These are phyloP conservation scores for Aureobasidium sp. DNA, from an alignment of 2,329 filamentous ascomycete genomes.

Conservation along the genomic window DNA sequence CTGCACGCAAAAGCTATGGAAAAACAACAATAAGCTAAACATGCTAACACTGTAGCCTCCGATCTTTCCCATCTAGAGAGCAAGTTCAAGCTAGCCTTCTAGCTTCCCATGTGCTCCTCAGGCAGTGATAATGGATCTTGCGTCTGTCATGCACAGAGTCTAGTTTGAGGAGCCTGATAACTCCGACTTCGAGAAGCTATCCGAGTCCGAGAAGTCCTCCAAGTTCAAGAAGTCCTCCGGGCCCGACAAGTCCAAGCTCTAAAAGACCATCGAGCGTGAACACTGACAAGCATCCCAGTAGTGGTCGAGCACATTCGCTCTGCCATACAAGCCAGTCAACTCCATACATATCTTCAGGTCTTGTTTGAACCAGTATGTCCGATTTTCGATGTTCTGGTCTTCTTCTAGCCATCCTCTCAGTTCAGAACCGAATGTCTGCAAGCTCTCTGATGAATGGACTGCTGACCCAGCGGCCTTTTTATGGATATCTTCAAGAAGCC, in stretches of 20 bases:
- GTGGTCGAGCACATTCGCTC: too few relatives aligned
- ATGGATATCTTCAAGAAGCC: background rate
- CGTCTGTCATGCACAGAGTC: too few relatives aligned
- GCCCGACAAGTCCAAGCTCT: too few relatives aligned
- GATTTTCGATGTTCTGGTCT: background rate
- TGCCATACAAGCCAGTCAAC: background rate
- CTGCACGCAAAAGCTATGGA: background rate
- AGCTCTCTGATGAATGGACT: background rate
- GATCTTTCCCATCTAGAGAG: background rate
- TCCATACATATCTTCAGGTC: background rate
- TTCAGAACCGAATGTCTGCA: background rate
- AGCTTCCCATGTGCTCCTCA: too few relatives aligned
- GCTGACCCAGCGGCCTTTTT: background rate
- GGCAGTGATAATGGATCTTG: too few relatives aligned
- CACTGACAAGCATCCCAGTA: too few relatives aligned
- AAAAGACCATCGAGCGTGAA: too few relatives aligned
- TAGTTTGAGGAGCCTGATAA: too few relatives aligned
- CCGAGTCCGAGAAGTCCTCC: too few relatives aligned
- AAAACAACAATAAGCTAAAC: background rate
- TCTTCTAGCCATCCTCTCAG: background rate
- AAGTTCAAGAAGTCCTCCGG: too few relatives aligned
- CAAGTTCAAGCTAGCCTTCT: too few relatives aligned
- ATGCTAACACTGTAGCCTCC: background rate
- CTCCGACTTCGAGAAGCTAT: too few relatives aligned
- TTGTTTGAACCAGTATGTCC: background rate